Conservation (phyloP, 2,329 filamentous ascomycete genomes). For the Trichophyton benhamiae region DNA sequence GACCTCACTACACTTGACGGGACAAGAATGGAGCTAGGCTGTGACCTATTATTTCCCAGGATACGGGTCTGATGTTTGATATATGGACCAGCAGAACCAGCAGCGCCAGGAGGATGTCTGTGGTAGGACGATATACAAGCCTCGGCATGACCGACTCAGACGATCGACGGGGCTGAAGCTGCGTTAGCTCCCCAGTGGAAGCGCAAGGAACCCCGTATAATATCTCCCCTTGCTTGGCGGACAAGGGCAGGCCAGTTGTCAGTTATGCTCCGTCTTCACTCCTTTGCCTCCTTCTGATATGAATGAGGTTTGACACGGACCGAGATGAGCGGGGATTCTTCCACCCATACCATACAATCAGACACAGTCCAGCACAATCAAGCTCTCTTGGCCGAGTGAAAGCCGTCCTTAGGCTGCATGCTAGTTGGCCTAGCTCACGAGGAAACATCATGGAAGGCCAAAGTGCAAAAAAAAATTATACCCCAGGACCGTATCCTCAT, state of each 20-base stretch:
- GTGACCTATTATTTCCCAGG: not conserved
- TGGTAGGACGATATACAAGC: not conserved
- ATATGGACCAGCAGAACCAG: not conserved
- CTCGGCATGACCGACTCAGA: slow-evolving; percentile 2
- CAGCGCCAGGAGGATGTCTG: not conserved
- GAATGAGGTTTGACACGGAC: not conserved
- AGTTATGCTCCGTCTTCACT: slow-evolving; percentile 1
- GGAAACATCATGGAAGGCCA: not conserved
- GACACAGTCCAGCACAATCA: not conserved
- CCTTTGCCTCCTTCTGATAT: not conserved
- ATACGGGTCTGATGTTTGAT: not conserved
- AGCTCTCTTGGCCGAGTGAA: not conserved
- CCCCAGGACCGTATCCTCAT: not conserved
- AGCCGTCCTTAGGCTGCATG: not conserved
- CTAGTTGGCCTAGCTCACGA: not conserved
- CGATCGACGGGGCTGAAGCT: slow-evolving; percentile 1
- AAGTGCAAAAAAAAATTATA: not conserved
- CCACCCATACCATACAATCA: not conserved
- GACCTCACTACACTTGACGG: not conserved
- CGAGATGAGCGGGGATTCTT: slow-evolving; percentile 2
- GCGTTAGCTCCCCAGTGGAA: not conserved
- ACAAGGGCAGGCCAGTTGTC: not conserved
- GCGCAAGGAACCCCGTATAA: slow-evolving; percentile 1
- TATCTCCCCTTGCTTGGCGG: slow-evolving; percentile 4
- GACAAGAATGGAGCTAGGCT: not conserved